These are phyloP conservation scores for Alternaria arbusti DNA, from an alignment of 2,329 filamentous ascomycete genomes.

Conservation along the genomic window DNA sequence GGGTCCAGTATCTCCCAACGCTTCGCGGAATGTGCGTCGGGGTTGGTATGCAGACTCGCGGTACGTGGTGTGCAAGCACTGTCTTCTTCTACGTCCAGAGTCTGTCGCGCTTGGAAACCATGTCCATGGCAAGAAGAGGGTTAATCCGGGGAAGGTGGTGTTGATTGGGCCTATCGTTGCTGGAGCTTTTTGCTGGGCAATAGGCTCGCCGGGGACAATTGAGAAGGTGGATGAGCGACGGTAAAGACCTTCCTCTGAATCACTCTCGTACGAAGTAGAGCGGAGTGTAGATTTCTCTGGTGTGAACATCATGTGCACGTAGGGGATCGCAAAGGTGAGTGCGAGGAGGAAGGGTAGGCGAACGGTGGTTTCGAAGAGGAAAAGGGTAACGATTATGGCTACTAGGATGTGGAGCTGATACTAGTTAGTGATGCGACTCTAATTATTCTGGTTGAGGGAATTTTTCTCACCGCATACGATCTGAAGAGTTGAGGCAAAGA, in stretches of 20 bases:
- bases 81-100: not conserved
- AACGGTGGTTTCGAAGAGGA: not conserved
- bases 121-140: not conserved
- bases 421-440: not conserved
- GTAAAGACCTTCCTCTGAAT: not conserved
- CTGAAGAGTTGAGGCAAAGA: not conserved
- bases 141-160: not conserved
- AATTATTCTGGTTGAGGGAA: not conserved
- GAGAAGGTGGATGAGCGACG: not conserved
- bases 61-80: not conserved
- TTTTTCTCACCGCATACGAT: not conserved
- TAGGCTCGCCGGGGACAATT: not conserved
- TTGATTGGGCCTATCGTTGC: not conserved
- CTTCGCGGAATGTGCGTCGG: not conserved
- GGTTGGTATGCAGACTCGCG: not conserved
- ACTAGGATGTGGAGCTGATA: not conserved
- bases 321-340: not conserved
- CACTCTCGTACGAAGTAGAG: rapidly evolving
- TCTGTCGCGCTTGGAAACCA: not conserved
- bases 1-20: not conserved
- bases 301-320: not conserved
- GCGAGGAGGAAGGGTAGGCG: not conserved
- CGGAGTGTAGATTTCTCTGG: not conserved
- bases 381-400: not conserved
- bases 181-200: not conserved